Conservation (phyloP, 257 asterid species). For the Solanum sejunctum region DNA sequence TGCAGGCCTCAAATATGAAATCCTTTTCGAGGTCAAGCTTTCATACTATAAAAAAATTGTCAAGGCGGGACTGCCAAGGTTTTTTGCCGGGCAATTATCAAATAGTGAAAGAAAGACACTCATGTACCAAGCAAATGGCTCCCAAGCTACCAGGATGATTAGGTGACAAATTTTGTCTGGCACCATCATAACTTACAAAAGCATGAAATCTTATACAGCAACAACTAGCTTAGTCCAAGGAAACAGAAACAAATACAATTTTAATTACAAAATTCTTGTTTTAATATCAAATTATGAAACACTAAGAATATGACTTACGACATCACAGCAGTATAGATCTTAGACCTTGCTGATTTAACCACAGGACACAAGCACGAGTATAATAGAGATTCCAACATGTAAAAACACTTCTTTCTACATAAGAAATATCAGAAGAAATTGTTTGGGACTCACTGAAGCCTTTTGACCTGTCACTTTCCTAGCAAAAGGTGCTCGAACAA, state of each 20-base stretch:
- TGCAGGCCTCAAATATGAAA: not conserved
- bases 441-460: conserved; percentile 22
- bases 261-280: not conserved
- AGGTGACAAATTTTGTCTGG: not conserved
- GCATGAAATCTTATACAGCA: not conserved
- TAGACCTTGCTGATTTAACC: not conserved
- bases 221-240: not conserved
- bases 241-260: not conserved
- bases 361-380: not conserved
- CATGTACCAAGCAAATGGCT: not conserved
- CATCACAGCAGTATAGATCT: not conserved
- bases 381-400: not conserved
- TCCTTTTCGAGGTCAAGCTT: not conserved
- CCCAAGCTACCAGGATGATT: not conserved
- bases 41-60: not conserved
- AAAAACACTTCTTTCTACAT: not conserved
- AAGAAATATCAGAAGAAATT: not conserved
- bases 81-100: not conserved
- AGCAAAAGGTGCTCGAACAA: conserved; percentile 71
- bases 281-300: not conserved
- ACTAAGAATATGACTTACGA: not conserved
- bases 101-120: not conserved
- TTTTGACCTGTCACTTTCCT: conserved; percentile 31
- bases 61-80: not conserved
- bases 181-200: not conserved